Conservation (phyloP, 495 filamentous ascomycete species). For the Pseudomonodictys pantanalensis region DNA sequence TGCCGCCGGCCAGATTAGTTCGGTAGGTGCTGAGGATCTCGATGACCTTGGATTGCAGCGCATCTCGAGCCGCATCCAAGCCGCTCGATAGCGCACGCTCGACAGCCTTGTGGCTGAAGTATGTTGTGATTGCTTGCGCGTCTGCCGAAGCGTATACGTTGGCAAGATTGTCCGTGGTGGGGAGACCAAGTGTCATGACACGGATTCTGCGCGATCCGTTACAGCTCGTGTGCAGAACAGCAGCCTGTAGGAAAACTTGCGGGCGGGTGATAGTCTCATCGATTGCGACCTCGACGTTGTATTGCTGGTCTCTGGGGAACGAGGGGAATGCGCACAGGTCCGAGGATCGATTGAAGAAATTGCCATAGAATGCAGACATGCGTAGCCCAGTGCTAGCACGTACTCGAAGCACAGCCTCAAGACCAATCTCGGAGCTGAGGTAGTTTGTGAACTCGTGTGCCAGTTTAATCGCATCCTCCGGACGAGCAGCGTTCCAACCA, state of each 20-base stretch:
- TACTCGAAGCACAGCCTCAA: constrained; percentile 94
- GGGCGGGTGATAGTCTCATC: constrained; percentile 91
- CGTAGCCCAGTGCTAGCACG: constrained; percentile 90
- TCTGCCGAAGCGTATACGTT: constrained; percentile 95
- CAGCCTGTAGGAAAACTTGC: constrained; percentile 94
- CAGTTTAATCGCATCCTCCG: constrained; percentile 96
- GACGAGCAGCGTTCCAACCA: constrained; percentile 90
- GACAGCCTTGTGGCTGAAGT: constrained; percentile 96
- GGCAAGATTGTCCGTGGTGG: constrained; percentile 84
- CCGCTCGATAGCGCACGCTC: constrained; percentile 82
- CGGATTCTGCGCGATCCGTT: constrained; percentile 94
- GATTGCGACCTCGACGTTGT: constrained; percentile 98
- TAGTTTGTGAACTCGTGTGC: constrained; percentile 95
- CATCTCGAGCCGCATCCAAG: constrained; percentile 84
- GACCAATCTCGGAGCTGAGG: constrained; percentile 88
- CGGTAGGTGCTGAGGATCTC: constrained; percentile 93
- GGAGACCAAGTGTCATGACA: constrained; percentile 88
- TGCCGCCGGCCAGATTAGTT: constrained; percentile 94
- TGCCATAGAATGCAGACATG: constrained; percentile 98
- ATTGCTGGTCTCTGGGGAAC: constrained; percentile 94
- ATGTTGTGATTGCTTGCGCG: constrained; percentile 86
- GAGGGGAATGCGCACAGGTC: constrained; percentile 60
- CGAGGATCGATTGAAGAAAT: constrained; percentile 97
- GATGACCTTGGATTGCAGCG: constrained; percentile 83
- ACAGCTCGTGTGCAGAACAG: constrained; percentile 95